phyloP scores from a whole-genome alignment of 2,329 filamentous ascomycete species.

The Dactylellina sp. region DNA sequence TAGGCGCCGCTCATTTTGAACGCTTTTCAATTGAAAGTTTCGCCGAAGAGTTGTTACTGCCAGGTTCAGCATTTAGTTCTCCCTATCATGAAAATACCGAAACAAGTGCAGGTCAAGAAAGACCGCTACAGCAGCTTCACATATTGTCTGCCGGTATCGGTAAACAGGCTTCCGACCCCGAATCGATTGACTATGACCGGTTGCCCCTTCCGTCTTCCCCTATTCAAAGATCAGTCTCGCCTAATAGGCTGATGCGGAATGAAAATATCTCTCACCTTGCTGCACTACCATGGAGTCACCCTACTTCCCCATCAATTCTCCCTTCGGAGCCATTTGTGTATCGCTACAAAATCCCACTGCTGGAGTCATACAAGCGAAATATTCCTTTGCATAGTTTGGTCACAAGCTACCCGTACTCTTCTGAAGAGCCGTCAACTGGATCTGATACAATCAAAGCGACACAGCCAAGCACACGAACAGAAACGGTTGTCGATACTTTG shows the following conservation, averaged over 20 bases:
- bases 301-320: conserved; percentile 8
- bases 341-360: conserved; percentile 15
- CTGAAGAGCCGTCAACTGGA: not conserved
- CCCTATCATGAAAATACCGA: too few species aligned
- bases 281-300: conserved; percentile 17
- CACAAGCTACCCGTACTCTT: conserved; percentile 16
- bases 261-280: not conserved
- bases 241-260: not conserved
- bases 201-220: conserved; percentile 32
- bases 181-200: not conserved
- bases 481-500: not conserved
- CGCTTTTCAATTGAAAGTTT: not conserved
- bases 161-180: not conserved
- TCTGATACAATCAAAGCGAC: not conserved
- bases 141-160: too few species aligned
- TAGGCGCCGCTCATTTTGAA: not conserved
- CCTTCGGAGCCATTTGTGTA: conserved; percentile 2
- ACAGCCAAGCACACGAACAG: not conserved
- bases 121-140: too few species aligned
- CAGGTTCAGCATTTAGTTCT: conserved; percentile 17
- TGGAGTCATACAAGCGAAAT: conserved; percentile 6
- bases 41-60: not conserved
- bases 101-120: too few species aligned
- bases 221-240: not conserved
- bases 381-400: conserved; percentile 20